Evolutionary conservation across 1,139 yeast genomes (phyloP).

Genomic region (Sugiyamaella paludigena): DNA sequence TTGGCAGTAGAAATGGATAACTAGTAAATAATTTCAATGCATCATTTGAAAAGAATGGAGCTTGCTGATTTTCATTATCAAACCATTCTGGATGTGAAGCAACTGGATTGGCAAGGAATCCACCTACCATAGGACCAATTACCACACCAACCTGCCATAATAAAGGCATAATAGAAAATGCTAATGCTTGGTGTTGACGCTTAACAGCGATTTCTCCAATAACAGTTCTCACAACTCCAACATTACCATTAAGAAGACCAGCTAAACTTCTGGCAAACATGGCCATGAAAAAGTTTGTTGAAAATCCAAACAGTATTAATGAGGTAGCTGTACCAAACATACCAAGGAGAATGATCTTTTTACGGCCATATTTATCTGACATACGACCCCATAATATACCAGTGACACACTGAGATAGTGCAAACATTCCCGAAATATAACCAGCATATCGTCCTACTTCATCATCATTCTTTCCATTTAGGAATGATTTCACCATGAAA

Average conservation of each 20-base stretch:
- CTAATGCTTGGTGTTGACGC: constrained; percentile 57
- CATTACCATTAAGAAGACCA: constrained; percentile 61
- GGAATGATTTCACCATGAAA: constrained; percentile 60
- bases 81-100: constrained; percentile 35
- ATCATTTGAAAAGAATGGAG: constrained; percentile 36
- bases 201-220: constrained; percentile 60
- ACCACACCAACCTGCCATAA: constrained; percentile 58
- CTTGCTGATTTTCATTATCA: constrained; percentile 16
- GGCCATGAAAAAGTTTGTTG: constrained; percentile 51
- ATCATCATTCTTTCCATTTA: constrained; percentile 48
- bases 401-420: constrained; percentile 52
- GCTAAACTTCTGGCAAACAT: constrained; percentile 50
- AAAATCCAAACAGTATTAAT: constrained; percentile 52
- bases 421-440: constrained; percentile 55
- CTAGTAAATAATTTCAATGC: constrained; percentile 37
- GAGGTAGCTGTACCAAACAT: constrained; percentile 50
- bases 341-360: constrained; percentile 53
- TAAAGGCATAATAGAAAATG: constrained; percentile 58
- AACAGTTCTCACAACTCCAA: constrained; percentile 58
- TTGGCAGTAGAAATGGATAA: constrained; percentile 61
- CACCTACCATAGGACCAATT: constrained; percentile 60
- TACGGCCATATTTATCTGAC: constrained; percentile 58
- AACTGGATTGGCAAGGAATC: constrained; percentile 40
- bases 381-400: constrained; percentile 59
- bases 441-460: constrained; percentile 59